Base-by-base conservation (phyloP, 2,329 filamentous ascomycete genomes). In the Colletotrichum limetticola region DNA sequence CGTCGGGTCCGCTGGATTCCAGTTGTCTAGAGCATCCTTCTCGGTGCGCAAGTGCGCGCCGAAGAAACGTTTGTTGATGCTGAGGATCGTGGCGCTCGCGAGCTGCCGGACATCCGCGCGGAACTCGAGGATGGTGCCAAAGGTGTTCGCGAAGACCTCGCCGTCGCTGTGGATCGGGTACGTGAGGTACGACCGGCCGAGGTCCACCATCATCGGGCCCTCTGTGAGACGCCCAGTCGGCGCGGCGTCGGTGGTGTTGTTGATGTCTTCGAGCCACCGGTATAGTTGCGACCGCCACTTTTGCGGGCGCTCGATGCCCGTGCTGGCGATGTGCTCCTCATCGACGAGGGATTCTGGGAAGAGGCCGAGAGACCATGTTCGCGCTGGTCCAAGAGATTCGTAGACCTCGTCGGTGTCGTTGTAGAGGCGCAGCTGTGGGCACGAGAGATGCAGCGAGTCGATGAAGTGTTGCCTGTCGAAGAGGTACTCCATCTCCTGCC, bases 141-240 rank as follows among this genome's bases (percentile, higher is more conserved):
- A 81, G 62, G 78, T 75, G 68, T 76, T 76, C 1, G 78, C 80
- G 42, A 84, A 80, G 8, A 68, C 75, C 53, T 77, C 76, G 59
- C 82, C 81, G 72, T 84, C 82, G 57, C 76, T 78, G 61, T 76
- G 75, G 8, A 80, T 79, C 6, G 82, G 82, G 61, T 82, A 84
- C 46, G 82, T 79, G 57, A 83, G 79, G 69, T 81, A 83, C 0
- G 80, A 81, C 71, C 82, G 81, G 37, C 78, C 79, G 22, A 78
- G 70, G 56, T 73, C 68, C 30, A 81, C 74, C 68, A 81, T 76
- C 11, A 80, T 75, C 1, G 80, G 78, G 3, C 52, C 66, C 1
- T 74, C 62, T 62, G 26, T 71, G 6, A n/a, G 55, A 1, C 6
- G 30, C 2, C 70, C 70, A 71, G 78, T 65, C 63, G 77, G 66